Evolutionary conservation across 139 green algal species (phyloP).

Genomic region (Auxenochlorella pyrenoidosa): DNA sequence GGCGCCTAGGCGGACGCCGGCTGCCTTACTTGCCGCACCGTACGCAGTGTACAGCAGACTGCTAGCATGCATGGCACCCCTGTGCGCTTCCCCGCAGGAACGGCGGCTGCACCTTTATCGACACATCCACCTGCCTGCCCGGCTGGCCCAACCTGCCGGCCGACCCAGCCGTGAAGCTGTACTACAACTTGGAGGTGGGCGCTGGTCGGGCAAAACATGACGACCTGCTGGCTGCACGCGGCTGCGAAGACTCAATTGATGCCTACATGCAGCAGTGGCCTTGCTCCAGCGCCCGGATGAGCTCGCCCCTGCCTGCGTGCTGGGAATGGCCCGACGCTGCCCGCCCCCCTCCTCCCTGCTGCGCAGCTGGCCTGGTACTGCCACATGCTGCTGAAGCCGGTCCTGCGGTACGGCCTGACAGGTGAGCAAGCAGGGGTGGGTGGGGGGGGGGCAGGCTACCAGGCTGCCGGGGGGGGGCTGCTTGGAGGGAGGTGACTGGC

Average conservation of each 20-base stretch:
- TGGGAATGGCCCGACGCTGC: too few relatives aligned
- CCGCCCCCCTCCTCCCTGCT: not conserved
- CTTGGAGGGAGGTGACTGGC: too few relatives aligned
- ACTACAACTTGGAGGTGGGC: slow-evolving; percentile 36
- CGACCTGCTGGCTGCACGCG: not conserved
- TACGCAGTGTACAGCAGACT: too few relatives aligned
- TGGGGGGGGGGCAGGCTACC: not conserved
- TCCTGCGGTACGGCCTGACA: slow-evolving; percentile 30
- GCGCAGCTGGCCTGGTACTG: slow-evolving; percentile 46
- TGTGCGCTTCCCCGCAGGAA: slow-evolving; percentile 6
- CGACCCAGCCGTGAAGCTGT: slow-evolving; percentile 13
- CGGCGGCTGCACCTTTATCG: slow-evolving; percentile 32
- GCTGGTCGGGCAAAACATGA: not conserved
- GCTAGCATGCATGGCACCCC: too few relatives aligned
- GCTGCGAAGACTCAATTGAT: too few relatives aligned
- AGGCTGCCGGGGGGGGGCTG: too few relatives aligned
- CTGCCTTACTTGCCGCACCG: too few relatives aligned
- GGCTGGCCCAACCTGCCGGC: slow-evolving; percentile 41
- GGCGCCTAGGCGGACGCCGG: too few relatives aligned
- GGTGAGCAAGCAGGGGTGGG: not conserved
- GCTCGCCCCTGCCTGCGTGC: too few relatives aligned
- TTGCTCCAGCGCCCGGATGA: too few relatives aligned
- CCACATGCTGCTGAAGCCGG: slow-evolving; percentile 49
- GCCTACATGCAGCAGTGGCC: too few relatives aligned
- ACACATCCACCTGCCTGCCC: slow-evolving; percentile 27